Conservation (phyloP, 108 stramenopile species). For the Chaetoceros muelleri region DNA sequence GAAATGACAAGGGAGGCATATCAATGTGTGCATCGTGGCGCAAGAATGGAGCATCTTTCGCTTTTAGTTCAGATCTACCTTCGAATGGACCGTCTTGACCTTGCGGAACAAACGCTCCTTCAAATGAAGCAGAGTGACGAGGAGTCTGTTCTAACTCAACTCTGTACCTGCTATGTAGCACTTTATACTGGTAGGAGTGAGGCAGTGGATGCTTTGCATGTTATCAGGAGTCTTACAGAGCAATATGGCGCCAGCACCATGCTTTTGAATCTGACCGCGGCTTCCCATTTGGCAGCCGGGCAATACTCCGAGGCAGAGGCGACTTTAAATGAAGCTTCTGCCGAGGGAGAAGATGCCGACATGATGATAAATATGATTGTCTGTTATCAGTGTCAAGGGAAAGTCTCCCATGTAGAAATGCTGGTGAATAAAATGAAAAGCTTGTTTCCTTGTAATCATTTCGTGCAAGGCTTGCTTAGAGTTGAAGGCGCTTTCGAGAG, state of each 20-base stretch:
- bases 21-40: conserved; percentile 69
- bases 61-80: conserved; percentile 86
- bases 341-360: conserved; percentile 64
- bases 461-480: conserved; percentile 52
- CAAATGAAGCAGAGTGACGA: conserved; percentile 79
- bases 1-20: conserved; percentile 87
- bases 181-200: conserved; percentile 69
- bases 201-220: conserved; percentile 82
- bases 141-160: conserved; percentile 91
- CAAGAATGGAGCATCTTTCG: conserved; percentile 84
- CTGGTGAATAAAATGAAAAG: conserved; percentile 31
- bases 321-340: conserved; percentile 58
- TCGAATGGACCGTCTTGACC: conserved; percentile 88
- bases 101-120: conserved; percentile 62
- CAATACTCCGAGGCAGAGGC: conserved; percentile 79
- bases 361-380: conserved; percentile 88
- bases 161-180: conserved; percentile 72
- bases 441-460: conserved; percentile 49
- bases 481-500: conserved; percentile 78
- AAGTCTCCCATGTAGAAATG: conserved; percentile 18
- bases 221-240: conserved; percentile 81
- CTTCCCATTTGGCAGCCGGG: conserved; percentile 79
- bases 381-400: conserved; percentile 74
- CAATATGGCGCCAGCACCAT: conserved; percentile 87
- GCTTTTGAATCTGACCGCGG: conserved; percentile 84